Evolutionary conservation across 805 yeast species (phyloP), one percentile per base, ranked within the genome.

Genomic region (Wickerhamiella azyma): DNA sequence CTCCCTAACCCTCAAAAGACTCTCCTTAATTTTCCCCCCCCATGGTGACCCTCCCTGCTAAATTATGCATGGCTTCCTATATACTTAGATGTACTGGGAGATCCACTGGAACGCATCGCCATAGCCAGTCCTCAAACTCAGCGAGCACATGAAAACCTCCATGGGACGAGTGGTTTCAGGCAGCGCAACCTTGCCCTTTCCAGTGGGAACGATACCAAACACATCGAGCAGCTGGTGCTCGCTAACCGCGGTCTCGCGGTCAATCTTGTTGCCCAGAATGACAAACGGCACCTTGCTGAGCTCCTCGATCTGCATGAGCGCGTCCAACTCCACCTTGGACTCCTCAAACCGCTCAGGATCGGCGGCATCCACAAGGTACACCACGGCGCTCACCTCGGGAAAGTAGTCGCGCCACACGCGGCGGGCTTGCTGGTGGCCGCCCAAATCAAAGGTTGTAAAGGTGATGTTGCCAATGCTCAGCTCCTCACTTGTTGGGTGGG

Each of bases 361-460:
- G 47, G 97, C 97, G 47, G 94, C 94, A 64, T 92, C 99, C 28
- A 92, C 96, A 49, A 92, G 71, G 66, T 83, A 92, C 28, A 92
- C 97, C 55, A 92, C 92, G 47, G 96, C 98, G 65, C 86, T 84
- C 42, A 92, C 99, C 69, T 92, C 99, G 49, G 99, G 99, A 81
- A 92, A 92, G 66, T 92, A 92, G 65, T 92, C 97, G 64, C 88
- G 88, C 99, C 99, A 92, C 62, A 92, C 78, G 69, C 98, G 85
- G 70, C 99, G 88, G 42, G 99, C 97, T 69, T 89, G 96, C 65
- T 77, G 81, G 71, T 92, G 99, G 38, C 99, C 99, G 67, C 99
- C 99, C 57, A 92, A 74, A 66, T 92, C 99, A 59, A 92, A 92
- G 26, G 99, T 92, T 50, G 99, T 92, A 74, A 92, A 92, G 65